Percentiles rank a stretch among this genome's conserved stretches.
Evolutionary conservation across 805 yeast genomes (phyloP).

Genomic region (Alloascoidea hylecoeti): DNA sequence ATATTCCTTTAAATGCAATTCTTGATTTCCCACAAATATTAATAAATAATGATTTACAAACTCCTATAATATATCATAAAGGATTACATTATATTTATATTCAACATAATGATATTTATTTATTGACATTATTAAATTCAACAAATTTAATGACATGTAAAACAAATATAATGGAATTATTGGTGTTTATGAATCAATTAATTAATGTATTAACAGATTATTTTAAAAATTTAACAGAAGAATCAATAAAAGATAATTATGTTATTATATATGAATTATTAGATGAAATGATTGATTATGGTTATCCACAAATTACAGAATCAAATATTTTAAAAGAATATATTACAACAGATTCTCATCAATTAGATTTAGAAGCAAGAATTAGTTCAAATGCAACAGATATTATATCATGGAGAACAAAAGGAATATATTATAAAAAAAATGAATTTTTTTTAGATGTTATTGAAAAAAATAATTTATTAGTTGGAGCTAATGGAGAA

Average conservation of each 20-base stretch:
- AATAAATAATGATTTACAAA: conserved; percentile 27
- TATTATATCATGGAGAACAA: conserved; percentile 84
- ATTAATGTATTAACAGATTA: conserved; percentile 29
- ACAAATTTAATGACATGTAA: conserved; percentile 12
- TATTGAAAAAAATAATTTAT: conserved; percentile 57
- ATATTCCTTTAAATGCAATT: conserved; percentile 42
- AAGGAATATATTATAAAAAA: conserved; percentile 75
- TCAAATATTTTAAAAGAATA: conserved; percentile 66
- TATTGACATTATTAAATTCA: conserved; percentile 13
- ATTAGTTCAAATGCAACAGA: conserved; percentile 67
- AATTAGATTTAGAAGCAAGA: conserved; percentile 22
- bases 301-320: conserved; percentile 77
- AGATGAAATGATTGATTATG: conserved; percentile 85
- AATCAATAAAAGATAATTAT: conserved; percentile 55
- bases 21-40: conserved; percentile 45
- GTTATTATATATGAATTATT: conserved; percentile 67
- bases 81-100: conserved; percentile 45
- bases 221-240: conserved; percentile 35
- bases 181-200: conserved; percentile 39
- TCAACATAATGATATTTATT: conserved; percentile 31
- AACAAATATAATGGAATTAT: conserved; percentile 38
- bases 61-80: conserved; percentile 31
- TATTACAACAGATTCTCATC: conserved; percentile 41
- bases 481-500: conserved; percentile 46
- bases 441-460: conserved; percentile 87